These are phyloP conservation scores for Coemansia javaensis DNA, from an alignment of 192 early-diverging fungal species.

Conservation along the genomic window DNA sequence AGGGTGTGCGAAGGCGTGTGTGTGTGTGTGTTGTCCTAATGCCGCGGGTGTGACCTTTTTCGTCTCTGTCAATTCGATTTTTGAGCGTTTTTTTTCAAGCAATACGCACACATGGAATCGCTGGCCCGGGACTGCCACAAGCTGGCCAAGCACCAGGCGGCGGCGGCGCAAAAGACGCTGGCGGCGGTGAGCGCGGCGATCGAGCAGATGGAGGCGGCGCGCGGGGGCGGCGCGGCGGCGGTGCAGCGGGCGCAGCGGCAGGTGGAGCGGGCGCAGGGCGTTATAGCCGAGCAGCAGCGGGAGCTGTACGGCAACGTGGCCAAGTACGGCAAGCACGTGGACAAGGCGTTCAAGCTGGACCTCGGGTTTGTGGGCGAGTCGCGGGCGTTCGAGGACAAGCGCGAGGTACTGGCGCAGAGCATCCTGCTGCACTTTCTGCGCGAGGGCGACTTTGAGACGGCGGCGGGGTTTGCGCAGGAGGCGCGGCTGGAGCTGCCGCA, in stretches of 20 bases:
- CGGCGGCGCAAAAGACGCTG: slow-evolving; percentile 44
- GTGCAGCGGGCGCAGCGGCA: slow-evolving; percentile 25
- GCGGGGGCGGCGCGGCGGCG: not conserved
- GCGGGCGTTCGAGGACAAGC: slow-evolving; percentile 69
- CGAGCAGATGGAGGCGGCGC: slow-evolving; percentile 32
- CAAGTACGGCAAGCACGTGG: slow-evolving; percentile 71
- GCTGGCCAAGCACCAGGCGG: slow-evolving; percentile 60
- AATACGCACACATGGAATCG: slow-evolving; percentile 60
- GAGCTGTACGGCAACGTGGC: slow-evolving; percentile 59
- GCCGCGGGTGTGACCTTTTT: no score
- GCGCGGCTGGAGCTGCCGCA: slow-evolving; percentile 41
- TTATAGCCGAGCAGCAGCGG: slow-evolving; percentile 54
- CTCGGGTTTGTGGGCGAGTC: slow-evolving; percentile 60
- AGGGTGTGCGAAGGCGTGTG: no score
- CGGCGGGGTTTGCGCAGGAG: slow-evolving; percentile 50
- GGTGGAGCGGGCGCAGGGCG: slow-evolving; percentile 11
- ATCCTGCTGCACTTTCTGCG: slow-evolving; percentile 77
- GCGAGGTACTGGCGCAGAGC: slow-evolving; percentile 56
- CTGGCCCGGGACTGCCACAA: slow-evolving; percentile 63
- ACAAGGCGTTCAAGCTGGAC: slow-evolving; percentile 72
- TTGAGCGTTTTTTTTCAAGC: no score
- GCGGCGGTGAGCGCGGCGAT: slow-evolving; percentile 47
- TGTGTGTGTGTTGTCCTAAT: no score
- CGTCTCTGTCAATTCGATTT: no score
- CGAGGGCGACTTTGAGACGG: slow-evolving; percentile 82